Evolutionary conservation across 83 land plant genomes (phyloP).

Genomic region (Picea engelmannii): DNA sequence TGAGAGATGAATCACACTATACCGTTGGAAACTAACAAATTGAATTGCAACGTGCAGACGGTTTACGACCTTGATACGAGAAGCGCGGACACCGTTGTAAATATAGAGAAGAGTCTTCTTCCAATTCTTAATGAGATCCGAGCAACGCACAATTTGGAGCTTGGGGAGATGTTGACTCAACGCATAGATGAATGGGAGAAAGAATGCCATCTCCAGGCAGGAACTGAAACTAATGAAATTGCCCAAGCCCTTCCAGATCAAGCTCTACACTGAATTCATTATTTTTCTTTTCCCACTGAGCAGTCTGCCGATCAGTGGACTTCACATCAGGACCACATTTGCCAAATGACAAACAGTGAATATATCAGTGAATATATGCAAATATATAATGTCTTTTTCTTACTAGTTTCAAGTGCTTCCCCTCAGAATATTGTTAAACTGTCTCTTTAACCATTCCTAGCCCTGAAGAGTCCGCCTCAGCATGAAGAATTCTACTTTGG

Average conservation of each 20-base stretch:
- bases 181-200: conserved; percentile 3
- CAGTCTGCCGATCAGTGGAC: not conserved
- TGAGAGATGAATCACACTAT: not conserved
- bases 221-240: no score
- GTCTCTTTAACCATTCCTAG: no score
- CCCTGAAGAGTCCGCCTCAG: no score
- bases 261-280: not conserved
- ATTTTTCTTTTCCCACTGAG: not conserved
- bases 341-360: no score
- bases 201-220: not conserved
- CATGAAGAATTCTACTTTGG: no score
- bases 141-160: conserved; percentile 8
- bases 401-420: no score
- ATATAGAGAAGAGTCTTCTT: not conserved
- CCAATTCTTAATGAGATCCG: conserved; percentile 10
- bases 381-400: no score
- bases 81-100: not conserved
- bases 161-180: not conserved
- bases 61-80: not conserved
- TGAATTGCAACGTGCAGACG: not conserved
- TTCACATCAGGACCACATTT: not conserved
- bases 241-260: not conserved
- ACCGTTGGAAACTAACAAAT: not conserved
- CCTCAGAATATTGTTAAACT: no score
- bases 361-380: no score